These are phyloP conservation scores for Alternaria sp. DNA, from an alignment of 2,329 filamentous ascomycete species.

Conservation along the genomic window DNA sequence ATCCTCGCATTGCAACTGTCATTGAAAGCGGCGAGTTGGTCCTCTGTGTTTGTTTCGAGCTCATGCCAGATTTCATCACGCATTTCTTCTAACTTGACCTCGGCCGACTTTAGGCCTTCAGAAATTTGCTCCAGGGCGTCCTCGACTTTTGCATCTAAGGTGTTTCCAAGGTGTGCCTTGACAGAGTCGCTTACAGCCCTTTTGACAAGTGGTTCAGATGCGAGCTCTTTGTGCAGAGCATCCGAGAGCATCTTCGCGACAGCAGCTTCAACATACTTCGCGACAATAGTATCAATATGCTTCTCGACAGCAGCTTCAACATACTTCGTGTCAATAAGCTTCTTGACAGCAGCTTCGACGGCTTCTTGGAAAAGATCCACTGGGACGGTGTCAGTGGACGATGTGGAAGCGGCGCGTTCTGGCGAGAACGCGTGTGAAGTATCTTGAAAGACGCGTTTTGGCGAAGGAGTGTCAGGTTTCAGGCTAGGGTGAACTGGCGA, in stretches of 20 bases:
- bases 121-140: neutral
- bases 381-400: constrained; percentile 8
- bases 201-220: neutral
- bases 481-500: constrained; percentile 5
- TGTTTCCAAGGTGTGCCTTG: neutral
- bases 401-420: constrained; percentile 2
- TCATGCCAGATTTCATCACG: constrained; percentile 2
- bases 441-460: constrained; percentile 10
- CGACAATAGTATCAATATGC: constrained; percentile 1
- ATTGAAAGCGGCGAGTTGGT: constrained; percentile 5
- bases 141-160: constrained; percentile 1
- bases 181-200: neutral
- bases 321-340: neutral
- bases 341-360: constrained; percentile 7
- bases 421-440: neutral
- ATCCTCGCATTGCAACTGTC: neutral
- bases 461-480: constrained; percentile 9
- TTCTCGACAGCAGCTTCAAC: neutral
- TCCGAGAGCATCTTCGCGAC: too few relatives aligned
- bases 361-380: constrained; percentile 10
- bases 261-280: too few relatives aligned
- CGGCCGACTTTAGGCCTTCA: constrained; percentile 1
- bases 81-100: constrained; percentile 4
- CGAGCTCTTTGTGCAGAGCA: too few relatives aligned
- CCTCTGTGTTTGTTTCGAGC: constrained; percentile 5